Percentiles rank a stretch among this genome's conserved stretches.
phyloP scores from a whole-genome alignment of 768 basidiomycete species.

The Naganishia randhawae region DNA sequence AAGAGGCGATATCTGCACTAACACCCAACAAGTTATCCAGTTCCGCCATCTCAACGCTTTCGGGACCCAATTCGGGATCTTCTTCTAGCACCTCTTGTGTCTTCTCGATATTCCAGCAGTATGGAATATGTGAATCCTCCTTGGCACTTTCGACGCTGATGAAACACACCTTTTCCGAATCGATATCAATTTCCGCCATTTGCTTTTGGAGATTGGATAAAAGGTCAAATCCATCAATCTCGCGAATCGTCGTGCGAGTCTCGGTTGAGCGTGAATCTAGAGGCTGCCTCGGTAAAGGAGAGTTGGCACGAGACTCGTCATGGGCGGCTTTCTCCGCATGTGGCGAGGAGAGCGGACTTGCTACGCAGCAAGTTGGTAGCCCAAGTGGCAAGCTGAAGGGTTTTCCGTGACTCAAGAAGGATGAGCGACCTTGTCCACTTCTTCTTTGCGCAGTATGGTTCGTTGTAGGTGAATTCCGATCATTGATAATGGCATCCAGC shows the following conservation, averaged over 20 bases:
- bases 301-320: not conserved
- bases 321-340: not conserved
- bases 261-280: not conserved
- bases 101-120: not conserved
- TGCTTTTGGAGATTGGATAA: not conserved
- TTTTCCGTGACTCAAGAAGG: not conserved
- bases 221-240: not conserved
- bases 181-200: slow-evolving; percentile 7
- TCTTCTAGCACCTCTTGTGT: not conserved
- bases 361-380: not conserved
- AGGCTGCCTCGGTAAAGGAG: not conserved
- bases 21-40: slow-evolving; percentile 23
- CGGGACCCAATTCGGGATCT: slow-evolving; percentile 17
- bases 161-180: not conserved
- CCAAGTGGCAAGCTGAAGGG: not conserved
- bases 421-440: not conserved
- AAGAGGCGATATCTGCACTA: not conserved
- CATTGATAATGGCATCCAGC: not conserved
- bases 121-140: not conserved
- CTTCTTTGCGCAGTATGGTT: not conserved
- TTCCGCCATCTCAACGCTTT: slow-evolving; percentile 26
- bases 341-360: not conserved
- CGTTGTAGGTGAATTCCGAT: not conserved
- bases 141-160: too few species aligned
- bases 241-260: not conserved